These are phyloP conservation scores for Candida sanyiensis DNA, from an alignment of 805 yeast species.

Conservation along the genomic window DNA sequence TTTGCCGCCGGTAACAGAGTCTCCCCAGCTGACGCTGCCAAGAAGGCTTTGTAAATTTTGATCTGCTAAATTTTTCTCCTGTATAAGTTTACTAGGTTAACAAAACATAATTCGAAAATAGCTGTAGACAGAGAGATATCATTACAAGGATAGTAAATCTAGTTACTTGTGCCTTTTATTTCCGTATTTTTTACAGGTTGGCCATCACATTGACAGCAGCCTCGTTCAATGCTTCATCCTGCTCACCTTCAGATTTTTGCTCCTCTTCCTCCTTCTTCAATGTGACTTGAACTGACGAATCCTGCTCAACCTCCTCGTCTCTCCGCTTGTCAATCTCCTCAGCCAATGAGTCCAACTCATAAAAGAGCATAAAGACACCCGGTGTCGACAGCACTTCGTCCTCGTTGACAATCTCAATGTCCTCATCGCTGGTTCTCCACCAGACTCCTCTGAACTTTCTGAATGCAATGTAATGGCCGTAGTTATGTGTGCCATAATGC, in stretches of 20 bases:
- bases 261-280: conserved; percentile 15
- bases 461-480: conserved; percentile 94
- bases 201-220: conserved; percentile 7
- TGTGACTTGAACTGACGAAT: conserved; percentile 19
- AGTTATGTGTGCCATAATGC: conserved; percentile 93
- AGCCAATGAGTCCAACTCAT: conserved; percentile 50
- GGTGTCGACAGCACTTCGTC: conserved; percentile 74
- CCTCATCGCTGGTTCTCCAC: conserved; percentile 95
- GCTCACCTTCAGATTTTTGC: not conserved
- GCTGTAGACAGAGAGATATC: not conserved
- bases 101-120: not conserved
- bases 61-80: conserved; percentile 4
- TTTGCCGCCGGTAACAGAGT: conserved; percentile 95
- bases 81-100: conserved; percentile 5
- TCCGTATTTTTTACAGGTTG: conserved; percentile 6
- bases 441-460: conserved; percentile 77
- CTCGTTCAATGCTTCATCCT: not conserved
- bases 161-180: not conserved
- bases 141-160: not conserved
- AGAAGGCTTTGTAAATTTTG: conserved; percentile 64
- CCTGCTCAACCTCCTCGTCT: conserved; percentile 5
- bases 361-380: conserved; percentile 90
- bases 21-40: conserved; percentile 96
- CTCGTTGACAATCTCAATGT: conserved; percentile 74
- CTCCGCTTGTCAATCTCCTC: conserved; percentile 15